These are phyloP conservation scores for Urochloa ruziziensis DNA, from an alignment of 176 grass and related monocot genomes.

Conservation along the genomic window DNA sequence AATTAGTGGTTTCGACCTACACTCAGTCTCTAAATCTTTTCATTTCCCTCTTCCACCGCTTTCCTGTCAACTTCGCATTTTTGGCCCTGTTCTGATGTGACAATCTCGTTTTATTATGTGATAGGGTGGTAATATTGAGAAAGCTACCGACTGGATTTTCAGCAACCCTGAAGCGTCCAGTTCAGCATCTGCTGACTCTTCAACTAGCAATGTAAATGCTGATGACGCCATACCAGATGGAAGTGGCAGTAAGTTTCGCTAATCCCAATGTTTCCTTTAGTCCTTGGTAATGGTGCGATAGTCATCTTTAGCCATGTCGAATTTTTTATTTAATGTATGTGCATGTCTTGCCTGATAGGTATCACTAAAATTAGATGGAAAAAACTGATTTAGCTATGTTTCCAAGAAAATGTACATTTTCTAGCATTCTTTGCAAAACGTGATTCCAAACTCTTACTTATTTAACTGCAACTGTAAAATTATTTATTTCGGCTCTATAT, in stretches of 20 bases:
- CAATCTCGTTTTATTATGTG: constrained; percentile 13
- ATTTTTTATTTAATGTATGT: background rate
- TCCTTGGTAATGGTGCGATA: background rate
- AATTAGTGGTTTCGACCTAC: background rate
- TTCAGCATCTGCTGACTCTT: constrained; percentile 53
- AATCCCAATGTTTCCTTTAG: background rate
- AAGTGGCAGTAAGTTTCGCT: constrained; percentile 75
- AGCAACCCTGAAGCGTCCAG: constrained; percentile 65
- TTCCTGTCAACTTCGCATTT: background rate
- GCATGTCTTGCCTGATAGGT: background rate
- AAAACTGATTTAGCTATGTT: background rate
- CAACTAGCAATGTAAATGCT: constrained; percentile 49
- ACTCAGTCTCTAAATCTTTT: background rate
- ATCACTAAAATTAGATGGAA: background rate
- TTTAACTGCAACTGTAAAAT: background rate
- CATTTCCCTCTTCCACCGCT: background rate
- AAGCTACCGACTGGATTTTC: constrained; percentile 96
- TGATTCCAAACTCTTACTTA: background rate
- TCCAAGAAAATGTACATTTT: background rate
- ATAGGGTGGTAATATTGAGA: constrained; percentile 93
- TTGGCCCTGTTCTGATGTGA: constrained; percentile 11
- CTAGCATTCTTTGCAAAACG: background rate
- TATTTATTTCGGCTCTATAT: background rate
- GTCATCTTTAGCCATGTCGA: background rate
- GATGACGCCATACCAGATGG: constrained; percentile 69